phyloP scores from a whole-genome alignment of 345 rosid species.

The Nephelium lappaceum region DNA sequence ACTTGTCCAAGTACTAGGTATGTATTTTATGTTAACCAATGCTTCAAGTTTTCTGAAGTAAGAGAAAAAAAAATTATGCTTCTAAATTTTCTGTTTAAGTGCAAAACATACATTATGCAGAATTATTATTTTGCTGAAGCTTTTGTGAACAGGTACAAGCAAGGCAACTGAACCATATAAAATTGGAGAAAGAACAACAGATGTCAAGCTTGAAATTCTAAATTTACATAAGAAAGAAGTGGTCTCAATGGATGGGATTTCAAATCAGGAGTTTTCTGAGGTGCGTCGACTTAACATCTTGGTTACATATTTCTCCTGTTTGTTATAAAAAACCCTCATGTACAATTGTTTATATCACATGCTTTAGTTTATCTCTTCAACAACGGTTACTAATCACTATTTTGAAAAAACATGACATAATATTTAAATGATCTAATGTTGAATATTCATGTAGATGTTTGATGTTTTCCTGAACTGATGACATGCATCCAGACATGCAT shows the following conservation, averaged over 20 bases:
- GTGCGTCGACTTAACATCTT: conserved; percentile 38
- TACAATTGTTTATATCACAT: background rate
- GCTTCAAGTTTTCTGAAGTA: conserved; percentile 20
- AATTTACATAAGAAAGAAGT: conserved; percentile 77
- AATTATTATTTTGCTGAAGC: conserved; percentile 17
- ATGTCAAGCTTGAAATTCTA: conserved; percentile 68
- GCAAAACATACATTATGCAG: background rate
- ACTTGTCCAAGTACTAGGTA: conserved; percentile 95
- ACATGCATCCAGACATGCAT: background rate
- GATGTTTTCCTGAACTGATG: background rate
- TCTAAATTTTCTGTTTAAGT: conserved; percentile 2
- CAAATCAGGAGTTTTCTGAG: conserved; percentile 90
- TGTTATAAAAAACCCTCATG: background rate
- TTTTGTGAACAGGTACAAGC: conserved; percentile 58
- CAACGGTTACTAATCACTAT: background rate
- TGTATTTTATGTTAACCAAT: conserved; percentile 24
- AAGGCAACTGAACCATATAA: conserved; percentile 62
- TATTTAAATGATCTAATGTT: background rate
- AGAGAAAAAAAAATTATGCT: conserved; percentile 15
- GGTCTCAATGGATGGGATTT: conserved; percentile 67
- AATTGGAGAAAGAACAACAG: conserved; percentile 59
- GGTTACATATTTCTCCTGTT: background rate
- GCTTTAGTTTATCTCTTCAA: background rate
- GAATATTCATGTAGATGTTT: background rate
- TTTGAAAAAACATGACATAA: background rate